These are phyloP conservation scores for Byssochlamys sp. DNA, from an alignment of 2,329 filamentous ascomycete genomes.

Conservation along the genomic window DNA sequence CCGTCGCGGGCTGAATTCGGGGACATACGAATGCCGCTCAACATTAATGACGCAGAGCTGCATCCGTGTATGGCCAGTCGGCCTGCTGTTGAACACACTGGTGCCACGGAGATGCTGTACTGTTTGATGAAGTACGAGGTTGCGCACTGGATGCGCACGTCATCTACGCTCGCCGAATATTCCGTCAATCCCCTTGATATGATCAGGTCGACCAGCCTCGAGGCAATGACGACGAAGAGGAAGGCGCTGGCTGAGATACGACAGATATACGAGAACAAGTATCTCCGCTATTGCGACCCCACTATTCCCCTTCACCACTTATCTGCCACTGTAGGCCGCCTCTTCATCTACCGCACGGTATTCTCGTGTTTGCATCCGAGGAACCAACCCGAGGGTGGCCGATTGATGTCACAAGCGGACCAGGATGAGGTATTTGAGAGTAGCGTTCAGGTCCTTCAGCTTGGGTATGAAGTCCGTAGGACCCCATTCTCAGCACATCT, in stretches of 20 bases:
- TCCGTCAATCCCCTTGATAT: conserved; percentile 1
- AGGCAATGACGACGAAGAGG: conserved; percentile 15
- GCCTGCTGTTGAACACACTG: conserved; percentile 29
- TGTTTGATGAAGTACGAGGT: conserved; percentile 25
- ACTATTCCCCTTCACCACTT: conserved; percentile 31
- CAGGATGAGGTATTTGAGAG: conserved; percentile 22
- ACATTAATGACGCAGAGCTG: conserved; percentile 31
- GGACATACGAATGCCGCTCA: conserved; percentile 30
- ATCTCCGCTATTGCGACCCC: conserved; percentile 27
- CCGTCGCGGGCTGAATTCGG: too few relatives aligned
- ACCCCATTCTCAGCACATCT: conserved; percentile 43
- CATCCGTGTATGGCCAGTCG: conserved; percentile 35
- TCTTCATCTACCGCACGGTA: conserved; percentile 33
- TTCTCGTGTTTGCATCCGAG: conserved; percentile 36
- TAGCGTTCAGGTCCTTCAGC: conserved; percentile 25
- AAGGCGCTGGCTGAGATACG: conserved; percentile 26
- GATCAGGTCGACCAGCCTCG: too few relatives aligned
- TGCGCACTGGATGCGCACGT: conserved; percentile 11
- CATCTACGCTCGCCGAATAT: conserved; percentile 10
- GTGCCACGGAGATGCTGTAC: conserved; percentile 40
- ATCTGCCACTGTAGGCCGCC: conserved; percentile 25
- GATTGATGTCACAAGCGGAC: conserved; percentile 11
- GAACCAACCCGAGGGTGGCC: conserved; percentile 16
- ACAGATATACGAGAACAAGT: conserved; percentile 25
- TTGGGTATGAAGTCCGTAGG: background rate